Evolutionary conservation across 106 monocot species (phyloP), one percentile per base, ranked within the genome.

Genomic region (Ottelia alismoides): DNA sequence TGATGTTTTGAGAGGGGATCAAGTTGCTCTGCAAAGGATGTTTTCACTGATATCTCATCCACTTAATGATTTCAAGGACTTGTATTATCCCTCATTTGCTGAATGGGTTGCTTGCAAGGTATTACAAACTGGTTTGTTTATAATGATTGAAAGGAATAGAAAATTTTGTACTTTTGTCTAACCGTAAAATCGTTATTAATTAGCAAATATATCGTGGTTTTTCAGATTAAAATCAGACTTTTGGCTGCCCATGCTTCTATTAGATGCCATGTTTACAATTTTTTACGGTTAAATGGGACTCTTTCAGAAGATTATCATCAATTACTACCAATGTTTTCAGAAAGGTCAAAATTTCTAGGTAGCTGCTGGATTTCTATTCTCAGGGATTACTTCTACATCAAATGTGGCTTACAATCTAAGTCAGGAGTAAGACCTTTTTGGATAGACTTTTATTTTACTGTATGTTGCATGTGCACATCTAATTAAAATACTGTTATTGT

Each of bases 101-200:
- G 96, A 98, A 70, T 98, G 96, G 96, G 85, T 90, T 61, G 81
- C 82, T 52, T 90, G 89, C 69, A 82, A 98, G 96, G 96, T 96
- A 82, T 53, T 64, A 40, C 16, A 43, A n/a, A n/a, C n/a, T n/a
- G n/a, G n/a, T n/a, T n/a, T n/a, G n/a, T n/a, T n/a, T n/a, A n/a
- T n/a, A n/a, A n/a, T n/a, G n/a, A n/a, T n/a, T n/a, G n/a, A n/a
- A n/a, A n/a, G n/a, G n/a, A n/a, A n/a, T n/a, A n/a, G n/a, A n/a
- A 43, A 6, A 43, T 43, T 43, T 43, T 7, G 40, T 7, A 7
- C 10, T 43, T 16, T 16, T 43, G 40, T 43, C 40, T 7, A 16
- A 43, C 40, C 6, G 16, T 43, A 16, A 7, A 43, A 16, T 17
- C 14, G 3, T 12, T 49, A n/a, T 5, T 49, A 3, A 12, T 49